Conservation (phyloP, 768 basidiomycete species). For the Lentinula boryana region DNA sequence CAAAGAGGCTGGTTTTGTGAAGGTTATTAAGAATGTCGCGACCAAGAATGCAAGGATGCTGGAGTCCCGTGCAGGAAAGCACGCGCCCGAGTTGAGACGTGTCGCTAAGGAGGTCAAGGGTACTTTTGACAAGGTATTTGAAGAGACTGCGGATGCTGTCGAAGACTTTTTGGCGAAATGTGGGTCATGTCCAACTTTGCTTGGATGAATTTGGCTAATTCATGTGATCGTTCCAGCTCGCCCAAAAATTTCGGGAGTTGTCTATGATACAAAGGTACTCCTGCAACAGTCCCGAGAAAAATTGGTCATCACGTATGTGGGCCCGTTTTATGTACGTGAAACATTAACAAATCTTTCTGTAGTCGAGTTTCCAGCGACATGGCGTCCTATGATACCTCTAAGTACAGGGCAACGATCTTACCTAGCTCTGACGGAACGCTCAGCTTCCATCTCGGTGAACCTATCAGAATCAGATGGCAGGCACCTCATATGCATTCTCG, state of each 20-base stretch:
- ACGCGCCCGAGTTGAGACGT: constrained; percentile 77
- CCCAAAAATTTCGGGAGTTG: constrained; percentile 81
- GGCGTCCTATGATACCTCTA: constrained; percentile 69
- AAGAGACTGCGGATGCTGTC: constrained; percentile 87
- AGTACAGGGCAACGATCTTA: constrained; percentile 67
- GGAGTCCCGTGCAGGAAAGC: constrained; percentile 70
- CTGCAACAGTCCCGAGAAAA: constrained; percentile 88
- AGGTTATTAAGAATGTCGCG: constrained; percentile 94
- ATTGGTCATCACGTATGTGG: constrained; percentile 82
- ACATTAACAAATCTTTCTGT: constrained; percentile 10
- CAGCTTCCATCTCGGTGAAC: constrained; percentile 87
- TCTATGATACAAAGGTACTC: constrained; percentile 89
- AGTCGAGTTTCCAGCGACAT: constrained; percentile 81
- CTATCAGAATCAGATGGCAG: constrained; percentile 81
- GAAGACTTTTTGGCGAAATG: constrained; percentile 93
- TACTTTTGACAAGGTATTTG: constrained; percentile 93
- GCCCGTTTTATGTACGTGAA: background rate
- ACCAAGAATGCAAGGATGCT: constrained; percentile 73
- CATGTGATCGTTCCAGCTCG: constrained; percentile 45
- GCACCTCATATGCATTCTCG: constrained; percentile 84
- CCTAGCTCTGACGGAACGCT: constrained; percentile 43
- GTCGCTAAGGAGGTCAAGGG: constrained; percentile 83
- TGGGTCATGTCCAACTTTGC: constrained; percentile 30
- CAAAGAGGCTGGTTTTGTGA: constrained; percentile 95
- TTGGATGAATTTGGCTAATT: background rate